Conservation (phyloP, 2,329 filamentous ascomycete genomes). For the Pseudogymnoascus sp. region DNA sequence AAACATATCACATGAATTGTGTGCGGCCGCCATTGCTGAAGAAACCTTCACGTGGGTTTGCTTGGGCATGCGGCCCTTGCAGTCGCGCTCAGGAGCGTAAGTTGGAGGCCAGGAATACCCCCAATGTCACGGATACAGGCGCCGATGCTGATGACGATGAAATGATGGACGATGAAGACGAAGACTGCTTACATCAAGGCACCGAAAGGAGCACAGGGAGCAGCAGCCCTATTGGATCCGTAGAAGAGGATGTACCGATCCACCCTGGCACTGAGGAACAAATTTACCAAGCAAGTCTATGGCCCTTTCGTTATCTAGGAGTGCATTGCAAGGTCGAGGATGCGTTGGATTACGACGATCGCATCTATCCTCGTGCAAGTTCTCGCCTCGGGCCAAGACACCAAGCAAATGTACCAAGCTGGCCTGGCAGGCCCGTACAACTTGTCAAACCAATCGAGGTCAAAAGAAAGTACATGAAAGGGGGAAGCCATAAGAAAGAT, state of each 20-base stretch:
- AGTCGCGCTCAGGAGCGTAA: constrained; percentile 92
- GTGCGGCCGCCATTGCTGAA: constrained; percentile 86
- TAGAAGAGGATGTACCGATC: constrained; percentile 47
- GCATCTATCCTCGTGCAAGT: constrained; percentile 91
- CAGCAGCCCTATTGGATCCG: constrained; percentile 53
- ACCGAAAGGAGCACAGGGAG: constrained; percentile 48
- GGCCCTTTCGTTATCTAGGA: constrained; percentile 92
- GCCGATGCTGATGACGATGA: constrained; percentile 59
- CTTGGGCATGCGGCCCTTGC: constrained; percentile 94
- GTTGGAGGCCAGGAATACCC: constrained; percentile 81
- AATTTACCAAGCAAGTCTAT: constrained; percentile 84
- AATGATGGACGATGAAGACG: constrained; percentile 58
- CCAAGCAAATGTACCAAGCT: constrained; percentile 76
- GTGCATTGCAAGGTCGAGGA: constrained; percentile 95
- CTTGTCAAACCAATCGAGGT: constrained; percentile 82
- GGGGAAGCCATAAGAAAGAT: constrained; percentile 60
- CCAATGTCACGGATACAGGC: constrained; percentile 59
- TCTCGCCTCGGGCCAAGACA: constrained; percentile 86
- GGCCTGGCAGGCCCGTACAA: constrained; percentile 81
- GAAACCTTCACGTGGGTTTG: constrained; percentile 94
- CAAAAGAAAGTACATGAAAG: constrained; percentile 65
- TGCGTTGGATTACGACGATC: constrained; percentile 91
- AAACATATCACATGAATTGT: constrained; percentile 98
- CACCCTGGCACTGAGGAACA: constrained; percentile 69
- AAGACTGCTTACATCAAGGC: constrained; percentile 47